phyloP scores from a whole-genome alignment of 257 asterid genomes.

The Oldenlandia corymbosa region DNA sequence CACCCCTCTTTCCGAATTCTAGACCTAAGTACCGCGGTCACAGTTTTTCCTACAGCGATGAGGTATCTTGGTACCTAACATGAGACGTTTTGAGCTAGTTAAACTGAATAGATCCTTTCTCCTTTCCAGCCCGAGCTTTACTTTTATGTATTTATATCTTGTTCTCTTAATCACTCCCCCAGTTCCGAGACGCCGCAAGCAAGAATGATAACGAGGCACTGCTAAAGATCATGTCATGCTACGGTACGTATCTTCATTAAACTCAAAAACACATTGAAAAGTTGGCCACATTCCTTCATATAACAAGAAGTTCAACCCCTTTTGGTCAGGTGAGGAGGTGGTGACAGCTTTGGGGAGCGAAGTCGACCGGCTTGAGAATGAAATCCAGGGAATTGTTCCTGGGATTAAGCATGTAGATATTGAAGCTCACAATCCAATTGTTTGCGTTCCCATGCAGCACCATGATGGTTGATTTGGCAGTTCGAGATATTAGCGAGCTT shows the following conservation, averaged over 20 bases:
- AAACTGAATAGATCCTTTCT: neutral
- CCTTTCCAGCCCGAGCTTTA: conserved; percentile 1
- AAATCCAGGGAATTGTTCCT: conserved; percentile 87
- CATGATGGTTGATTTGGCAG: no score
- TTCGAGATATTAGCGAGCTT: no score
- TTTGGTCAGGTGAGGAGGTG: conserved; percentile 88
- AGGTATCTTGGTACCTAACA: neutral
- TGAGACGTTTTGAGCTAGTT: neutral
- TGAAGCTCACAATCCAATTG: conserved; percentile 88
- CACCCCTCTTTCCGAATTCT: no score
- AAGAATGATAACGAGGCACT: conserved; percentile 54
- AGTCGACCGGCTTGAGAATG: conserved; percentile 90
- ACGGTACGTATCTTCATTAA: conserved; percentile 42
- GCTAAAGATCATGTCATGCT: conserved; percentile 73
- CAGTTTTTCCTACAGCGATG: no score
- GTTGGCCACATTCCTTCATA: neutral
- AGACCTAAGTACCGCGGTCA: no score
- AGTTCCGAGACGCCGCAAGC: conserved; percentile 81
- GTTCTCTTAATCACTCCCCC: neutral
- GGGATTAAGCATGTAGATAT: conserved; percentile 92
- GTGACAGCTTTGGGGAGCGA: conserved; percentile 96
- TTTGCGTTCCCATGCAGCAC: no score
- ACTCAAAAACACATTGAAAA: no score
- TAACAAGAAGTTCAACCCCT: neutral
- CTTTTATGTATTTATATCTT: neutral